phyloP scores from a whole-genome alignment of 306 rosid species.

The Cucumis cinereus region DNA sequence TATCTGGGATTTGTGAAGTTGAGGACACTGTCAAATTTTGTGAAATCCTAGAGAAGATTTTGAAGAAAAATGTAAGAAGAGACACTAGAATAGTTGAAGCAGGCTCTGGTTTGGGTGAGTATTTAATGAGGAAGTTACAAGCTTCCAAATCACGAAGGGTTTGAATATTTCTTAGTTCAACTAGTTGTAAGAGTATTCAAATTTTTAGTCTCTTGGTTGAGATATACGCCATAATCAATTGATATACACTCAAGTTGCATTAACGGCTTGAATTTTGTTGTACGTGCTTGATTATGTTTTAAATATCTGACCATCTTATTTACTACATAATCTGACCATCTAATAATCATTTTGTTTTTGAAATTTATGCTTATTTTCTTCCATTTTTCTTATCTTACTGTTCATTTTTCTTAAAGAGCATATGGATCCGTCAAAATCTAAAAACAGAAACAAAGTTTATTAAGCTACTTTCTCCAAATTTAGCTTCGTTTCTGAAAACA shows the following conservation, averaged over 20 bases:
- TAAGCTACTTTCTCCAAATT: too few relatives aligned
- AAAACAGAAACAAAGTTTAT: too few relatives aligned
- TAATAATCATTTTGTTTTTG: too few relatives aligned
- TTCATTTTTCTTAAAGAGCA: too few relatives aligned
- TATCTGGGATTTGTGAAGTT: constrained; percentile 49
- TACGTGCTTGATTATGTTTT: not conserved
- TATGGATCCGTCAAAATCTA: too few relatives aligned
- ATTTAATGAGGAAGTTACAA: constrained; percentile 38
- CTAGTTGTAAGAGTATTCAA: too few relatives aligned
- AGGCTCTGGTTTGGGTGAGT: constrained; percentile 52
- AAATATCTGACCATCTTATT: not conserved
- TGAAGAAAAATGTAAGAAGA: constrained; percentile 37
- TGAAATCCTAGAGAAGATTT: constrained; percentile 29
- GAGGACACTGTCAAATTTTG: constrained; percentile 23
- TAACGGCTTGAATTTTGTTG: not conserved
- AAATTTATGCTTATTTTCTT: too few relatives aligned
- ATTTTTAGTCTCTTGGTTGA: too few relatives aligned
- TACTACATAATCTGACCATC: not conserved
- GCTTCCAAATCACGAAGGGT: constrained; percentile 17
- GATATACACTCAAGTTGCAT: too few relatives aligned
- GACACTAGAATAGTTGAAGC: constrained; percentile 50
- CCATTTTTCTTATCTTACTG: too few relatives aligned
- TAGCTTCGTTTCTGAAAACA: too few relatives aligned
- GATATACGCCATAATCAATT: too few relatives aligned
- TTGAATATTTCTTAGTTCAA: not conserved